phyloP scores from a whole-genome alignment of 108 stramenopile genomes.

The Bacterosira constricta region DNA sequence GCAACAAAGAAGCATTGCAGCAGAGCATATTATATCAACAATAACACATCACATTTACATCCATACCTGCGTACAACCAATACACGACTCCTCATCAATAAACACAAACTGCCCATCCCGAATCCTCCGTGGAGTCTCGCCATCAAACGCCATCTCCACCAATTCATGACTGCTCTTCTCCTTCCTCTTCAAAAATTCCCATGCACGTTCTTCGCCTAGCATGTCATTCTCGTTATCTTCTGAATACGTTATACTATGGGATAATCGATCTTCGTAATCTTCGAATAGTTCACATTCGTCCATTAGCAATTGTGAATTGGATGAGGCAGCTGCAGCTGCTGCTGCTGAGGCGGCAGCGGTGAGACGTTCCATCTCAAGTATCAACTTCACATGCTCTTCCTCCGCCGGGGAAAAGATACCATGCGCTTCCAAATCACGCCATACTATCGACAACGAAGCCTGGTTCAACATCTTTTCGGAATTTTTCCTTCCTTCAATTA shows the following conservation, averaged over 20 bases:
- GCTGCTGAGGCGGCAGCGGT: background rate
- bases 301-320: conserved; percentile 24
- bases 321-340: background rate
- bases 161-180: conserved; percentile 72
- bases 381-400: conserved; percentile 44
- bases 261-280: conserved; percentile 43
- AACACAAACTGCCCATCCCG: conserved; percentile 84
- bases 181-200: conserved; percentile 16
- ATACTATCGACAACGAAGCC: conserved; percentile 59
- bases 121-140: conserved; percentile 61
- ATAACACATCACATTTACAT: background rate
- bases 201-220: background rate
- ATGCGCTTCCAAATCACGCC: conserved; percentile 78
- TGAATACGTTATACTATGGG: background rate
- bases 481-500: conserved; percentile 30
- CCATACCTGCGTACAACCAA: conserved; percentile 67
- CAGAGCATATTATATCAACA: background rate
- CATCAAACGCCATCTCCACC: conserved; percentile 64
- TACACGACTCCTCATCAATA: conserved; percentile 89
- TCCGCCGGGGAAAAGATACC: conserved; percentile 70
- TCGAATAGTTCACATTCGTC: conserved; percentile 86
- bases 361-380: conserved; percentile 31
- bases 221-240: conserved; percentile 23
- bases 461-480: conserved; percentile 31
- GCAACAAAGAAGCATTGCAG: no score